Evolutionary conservation across 2,329 filamentous ascomycete species (phyloP), one percentile per base, ranked within the genome.

Genomic region (Gyromitra esculenta): DNA sequence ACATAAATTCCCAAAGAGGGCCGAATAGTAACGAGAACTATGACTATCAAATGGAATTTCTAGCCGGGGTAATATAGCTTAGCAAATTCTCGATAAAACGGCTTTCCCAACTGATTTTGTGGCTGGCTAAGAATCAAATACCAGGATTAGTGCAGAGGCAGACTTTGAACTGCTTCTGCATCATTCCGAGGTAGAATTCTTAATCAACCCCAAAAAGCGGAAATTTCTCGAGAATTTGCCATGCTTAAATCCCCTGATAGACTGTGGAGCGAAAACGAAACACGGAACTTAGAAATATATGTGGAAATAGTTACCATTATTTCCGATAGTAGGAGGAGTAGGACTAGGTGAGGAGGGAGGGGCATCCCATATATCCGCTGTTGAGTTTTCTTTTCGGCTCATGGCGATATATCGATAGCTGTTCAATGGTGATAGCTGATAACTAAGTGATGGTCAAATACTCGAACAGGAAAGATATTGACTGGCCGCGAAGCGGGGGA

Each of bases 231-330:
- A 45, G 64, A 35, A 31, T 48, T 60, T 60, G 13, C n/a, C 66
- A 35, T 37, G 18, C 6, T 41, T 60, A 31, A 25, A 31, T 31
- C 11, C 31, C 25, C 6, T 57, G 15, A 45, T 50, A 50, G 25
- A 37, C 37, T 31, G 5, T 35, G 18, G 8, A 54, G 64, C 13
- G 43, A 11, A 21, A 54, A 43, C 9, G 37, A 45, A 45, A 5
- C 37, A 62, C 41, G 25, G 7, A 31, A 31, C 25, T 31, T 31
- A 31, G 37, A 21, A 35, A 56, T 18, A 45, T 50, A 6, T 41
- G 18, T 52, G 57, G 35, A 45, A 54, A 52, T 71, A 71, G 11
- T 54, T 71, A 71, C 68, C 68, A 7, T 63, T 25, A 54, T 63
- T 54, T 18, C 21, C 9, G 13, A 25, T 5, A 9, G 21, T 37